Evolutionary conservation across 2,329 filamentous ascomycete species (phyloP).

Genomic region (Exophiala calicioides): DNA sequence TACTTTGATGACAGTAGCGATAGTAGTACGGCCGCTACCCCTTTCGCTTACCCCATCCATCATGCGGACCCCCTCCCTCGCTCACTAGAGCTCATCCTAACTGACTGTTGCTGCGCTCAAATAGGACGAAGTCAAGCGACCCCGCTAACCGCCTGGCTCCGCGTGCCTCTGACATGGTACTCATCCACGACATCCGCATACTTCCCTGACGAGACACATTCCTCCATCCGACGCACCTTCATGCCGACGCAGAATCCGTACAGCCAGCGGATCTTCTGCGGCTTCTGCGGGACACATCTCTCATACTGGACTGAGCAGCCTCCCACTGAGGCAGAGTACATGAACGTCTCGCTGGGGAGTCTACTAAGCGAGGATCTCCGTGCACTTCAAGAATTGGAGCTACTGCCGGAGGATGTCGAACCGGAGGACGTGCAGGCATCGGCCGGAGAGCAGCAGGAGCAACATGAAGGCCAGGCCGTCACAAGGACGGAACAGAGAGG

Average conservation of each 20-base stretch:
- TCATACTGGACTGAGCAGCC: conserved; percentile 80
- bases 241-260: conserved; percentile 59
- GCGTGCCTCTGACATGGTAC: conserved; percentile 80
- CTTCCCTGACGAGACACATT: conserved; percentile 74
- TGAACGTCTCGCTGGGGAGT: conserved; percentile 79
- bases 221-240: conserved; percentile 67
- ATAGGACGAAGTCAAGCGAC: conserved; percentile 68
- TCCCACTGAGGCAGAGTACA: conserved; percentile 69
- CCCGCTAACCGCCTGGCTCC: conserved; percentile 77
- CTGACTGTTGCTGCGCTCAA: too few species aligned
- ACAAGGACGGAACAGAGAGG: conserved; percentile 16
- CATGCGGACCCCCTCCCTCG: too few species aligned
- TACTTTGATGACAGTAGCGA: conserved; percentile 71
- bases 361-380: conserved; percentile 70
- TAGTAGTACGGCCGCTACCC: conserved; percentile 64
- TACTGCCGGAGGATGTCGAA: conserved; percentile 60
- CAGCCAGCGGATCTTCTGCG: conserved; percentile 79
- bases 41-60: neutral
- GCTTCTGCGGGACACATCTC: conserved; percentile 84
- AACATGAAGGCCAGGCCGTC: conserved; percentile 11
- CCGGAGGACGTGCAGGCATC: conserved; percentile 32
- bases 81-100: too few species aligned
- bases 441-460: conserved; percentile 3
- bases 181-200: conserved; percentile 72
- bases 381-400: conserved; percentile 70